Conservation (phyloP, 768 basidiomycete genomes). For the Nidularia pulvinata region DNA sequence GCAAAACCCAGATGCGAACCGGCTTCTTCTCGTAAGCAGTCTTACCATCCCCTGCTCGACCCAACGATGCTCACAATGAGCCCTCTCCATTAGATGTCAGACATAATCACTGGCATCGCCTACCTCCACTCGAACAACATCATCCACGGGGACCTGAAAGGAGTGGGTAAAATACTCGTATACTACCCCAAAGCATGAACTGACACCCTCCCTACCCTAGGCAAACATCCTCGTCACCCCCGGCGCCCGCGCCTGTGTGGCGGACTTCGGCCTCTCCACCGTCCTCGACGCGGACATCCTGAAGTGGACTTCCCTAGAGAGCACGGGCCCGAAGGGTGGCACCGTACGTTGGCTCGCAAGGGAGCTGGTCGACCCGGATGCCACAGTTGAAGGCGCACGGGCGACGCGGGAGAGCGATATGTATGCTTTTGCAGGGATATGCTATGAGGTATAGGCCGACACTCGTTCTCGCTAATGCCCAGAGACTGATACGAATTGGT, state of each 20-base stretch:
- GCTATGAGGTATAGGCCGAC: constrained; percentile 8
- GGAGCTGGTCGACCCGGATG: not conserved
- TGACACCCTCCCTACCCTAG: not conserved
- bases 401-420: constrained; percentile 2
- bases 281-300: not conserved
- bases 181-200: not conserved
- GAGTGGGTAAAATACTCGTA: constrained; percentile 7
- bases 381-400: no score
- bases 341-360: not conserved
- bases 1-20: not conserved
- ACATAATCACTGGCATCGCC: constrained; percentile 7
- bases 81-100: constrained; percentile 1
- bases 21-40: not conserved
- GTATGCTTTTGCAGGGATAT: constrained; percentile 6
- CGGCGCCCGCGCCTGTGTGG: not conserved
- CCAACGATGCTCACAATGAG: no score
- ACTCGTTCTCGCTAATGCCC: not conserved
- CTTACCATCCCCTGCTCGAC: not conserved
- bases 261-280: not conserved
- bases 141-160: no score
- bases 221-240: not conserved
- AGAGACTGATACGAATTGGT: no score
- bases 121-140: constrained; percentile 10
- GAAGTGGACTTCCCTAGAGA: not conserved
- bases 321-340: not conserved